Conservation (phyloP, 2,329 filamentous ascomycete genomes). For the Nothophoma quercina region DNA sequence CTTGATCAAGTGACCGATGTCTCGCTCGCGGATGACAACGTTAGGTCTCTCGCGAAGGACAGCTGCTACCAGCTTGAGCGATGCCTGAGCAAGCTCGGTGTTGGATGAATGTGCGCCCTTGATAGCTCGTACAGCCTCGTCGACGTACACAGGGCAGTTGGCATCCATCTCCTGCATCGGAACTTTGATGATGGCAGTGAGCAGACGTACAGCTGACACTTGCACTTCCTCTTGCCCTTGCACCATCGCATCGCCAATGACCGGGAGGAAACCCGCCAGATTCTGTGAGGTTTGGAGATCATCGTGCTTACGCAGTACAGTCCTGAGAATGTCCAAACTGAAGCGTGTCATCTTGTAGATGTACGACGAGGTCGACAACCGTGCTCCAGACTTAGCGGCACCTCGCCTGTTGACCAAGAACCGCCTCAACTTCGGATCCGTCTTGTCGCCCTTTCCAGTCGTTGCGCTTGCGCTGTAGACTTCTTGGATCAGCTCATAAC, state of each 20-base stretch:
- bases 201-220: constrained; percentile 82
- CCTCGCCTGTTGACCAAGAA: constrained; percentile 82
- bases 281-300: constrained; percentile 80
- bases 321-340: constrained; percentile 83
- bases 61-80: constrained; percentile 85
- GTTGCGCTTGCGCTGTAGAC: constrained; percentile 73
- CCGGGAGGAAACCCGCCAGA: constrained; percentile 83
- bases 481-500: constrained; percentile 91
- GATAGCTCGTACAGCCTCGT: constrained; percentile 83
- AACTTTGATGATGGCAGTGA: constrained; percentile 84
- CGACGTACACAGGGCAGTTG: constrained; percentile 78
- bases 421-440: constrained; percentile 62
- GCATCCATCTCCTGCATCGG: constrained; percentile 75
- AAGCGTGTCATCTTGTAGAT: constrained; percentile 89
- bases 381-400: constrained; percentile 75
- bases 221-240: constrained; percentile 91
- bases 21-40: constrained; percentile 78
- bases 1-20: constrained; percentile 81
- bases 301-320: constrained; percentile 85
- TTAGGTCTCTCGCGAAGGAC: constrained; percentile 82
- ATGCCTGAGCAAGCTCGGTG: constrained; percentile 84
- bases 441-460: constrained; percentile 40
- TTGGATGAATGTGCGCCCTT: constrained; percentile 79
- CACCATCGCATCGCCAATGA: constrained; percentile 86
- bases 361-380: constrained; percentile 77